phyloP scores from a whole-genome alignment of 78 protist genomes.

The Pigoraptor vietnamica region DNA sequence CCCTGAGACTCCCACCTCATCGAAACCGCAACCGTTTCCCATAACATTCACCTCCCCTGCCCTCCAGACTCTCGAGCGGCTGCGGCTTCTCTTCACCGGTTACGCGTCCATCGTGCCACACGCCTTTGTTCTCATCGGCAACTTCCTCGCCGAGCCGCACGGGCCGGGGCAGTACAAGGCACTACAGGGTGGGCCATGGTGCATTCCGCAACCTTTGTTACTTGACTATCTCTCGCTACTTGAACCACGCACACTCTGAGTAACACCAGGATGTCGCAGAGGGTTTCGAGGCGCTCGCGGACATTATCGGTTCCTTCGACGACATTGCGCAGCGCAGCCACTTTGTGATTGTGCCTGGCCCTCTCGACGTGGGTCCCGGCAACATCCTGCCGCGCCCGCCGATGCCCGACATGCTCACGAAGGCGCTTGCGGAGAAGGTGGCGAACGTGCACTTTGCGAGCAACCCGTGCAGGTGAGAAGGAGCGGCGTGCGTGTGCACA shows the following conservation, averaged over 20 bases:
- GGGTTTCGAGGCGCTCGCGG: background rate
- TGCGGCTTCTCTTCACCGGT: conserved; percentile 23
- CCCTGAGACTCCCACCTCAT: no score
- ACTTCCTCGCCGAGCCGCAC: conserved; percentile 38
- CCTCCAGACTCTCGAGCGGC: background rate
- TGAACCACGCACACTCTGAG: no score
- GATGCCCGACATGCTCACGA: conserved; percentile 35
- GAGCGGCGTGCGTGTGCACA: no score
- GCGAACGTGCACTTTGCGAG: conserved; percentile 28
- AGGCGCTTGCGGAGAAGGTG: background rate
- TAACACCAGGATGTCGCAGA: no score
- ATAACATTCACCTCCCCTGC: background rate
- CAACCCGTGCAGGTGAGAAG: conserved; percentile 54
- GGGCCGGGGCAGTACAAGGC: no score
- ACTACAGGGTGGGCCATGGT: no score
- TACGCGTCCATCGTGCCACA: conserved; percentile 17
- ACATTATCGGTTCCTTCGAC: conserved; percentile 19
- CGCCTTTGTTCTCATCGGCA: conserved; percentile 58
- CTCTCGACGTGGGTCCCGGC: background rate
- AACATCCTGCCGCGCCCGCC: background rate
- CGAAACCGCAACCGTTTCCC: background rate
- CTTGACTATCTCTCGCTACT: no score
- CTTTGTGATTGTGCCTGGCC: conserved; percentile 63
- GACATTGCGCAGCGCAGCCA: conserved; percentile 4
- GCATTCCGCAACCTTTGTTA: no score